Base-by-base conservation (phyloP, 805 yeast species). In the Nakazawaea pomicola region DNA sequence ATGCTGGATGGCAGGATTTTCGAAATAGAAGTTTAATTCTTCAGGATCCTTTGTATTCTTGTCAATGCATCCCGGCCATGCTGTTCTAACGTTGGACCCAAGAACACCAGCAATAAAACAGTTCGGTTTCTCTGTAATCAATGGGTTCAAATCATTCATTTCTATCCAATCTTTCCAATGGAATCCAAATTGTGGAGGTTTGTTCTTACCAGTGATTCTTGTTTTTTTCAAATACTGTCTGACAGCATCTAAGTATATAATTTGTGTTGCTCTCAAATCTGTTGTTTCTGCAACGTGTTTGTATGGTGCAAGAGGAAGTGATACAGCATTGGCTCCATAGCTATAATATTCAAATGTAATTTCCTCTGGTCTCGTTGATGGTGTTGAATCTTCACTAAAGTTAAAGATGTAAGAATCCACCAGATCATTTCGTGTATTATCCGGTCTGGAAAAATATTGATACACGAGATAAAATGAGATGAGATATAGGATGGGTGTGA, bases 131-230 rank as follows among this genome's bases (percentile, higher is more conserved):
- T 65, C 69, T 27, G 52, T 55, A 5, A 64, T 40, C 23, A 65
- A 44, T 0, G 67, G 68, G 36, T 64, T 58, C 46, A 72, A 55
- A 18, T 60, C 57, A 6, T 67, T 62, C 58, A 74, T 58, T 44
- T 74, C 78, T 4, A 66, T 64, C 72, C 79, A 75, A 52, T 76
- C 81, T 43, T 62, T 64, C 81, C 80, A 76, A 48, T 74, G 74
- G 56, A 76, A 75, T 15, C 55, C 61, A 33, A 64, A 56, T 14
- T 55, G 61, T 0, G 70, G 64, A 2, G 68, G 67, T 6, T 47
- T 41, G n/a, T 48, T 46, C 46, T 56, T 41, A 35, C 65, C 45
- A 29, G 52, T 40, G 17, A 47, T 14, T 46, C 53, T 44, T 48
- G 50, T 38, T 41, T 46, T 53, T 46, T 40, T 45, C 42, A 47